A percentile compares a stretch with the other conserved stretches of the same genome.
Evolutionary conservation across 495 filamentous ascomycete genomes (phyloP).

Genomic region (Trichocladium antarcticum): DNA sequence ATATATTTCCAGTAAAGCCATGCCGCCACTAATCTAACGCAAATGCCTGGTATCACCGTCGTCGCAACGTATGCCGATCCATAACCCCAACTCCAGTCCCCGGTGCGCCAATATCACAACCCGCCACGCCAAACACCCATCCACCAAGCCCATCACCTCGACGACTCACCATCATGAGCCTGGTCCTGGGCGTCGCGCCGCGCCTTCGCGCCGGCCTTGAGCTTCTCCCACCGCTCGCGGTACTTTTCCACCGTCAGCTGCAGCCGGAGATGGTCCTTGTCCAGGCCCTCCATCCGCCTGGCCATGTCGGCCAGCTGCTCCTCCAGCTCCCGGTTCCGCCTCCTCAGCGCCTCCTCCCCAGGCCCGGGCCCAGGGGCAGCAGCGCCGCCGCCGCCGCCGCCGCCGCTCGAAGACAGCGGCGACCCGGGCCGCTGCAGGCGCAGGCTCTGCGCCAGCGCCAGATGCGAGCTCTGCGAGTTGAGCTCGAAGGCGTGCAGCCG

Average conservation of each 20-base stretch:
- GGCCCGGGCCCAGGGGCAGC: constrained; percentile 6
- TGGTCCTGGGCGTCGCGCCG: constrained; percentile 38
- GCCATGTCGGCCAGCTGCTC: constrained; percentile 39
- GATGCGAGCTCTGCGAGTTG: constrained; percentile 65
- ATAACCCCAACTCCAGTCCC: too few relatives aligned
- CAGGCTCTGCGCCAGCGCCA: constrained; percentile 71
- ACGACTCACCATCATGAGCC: constrained; percentile 4
- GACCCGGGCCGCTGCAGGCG: constrained; percentile 48
- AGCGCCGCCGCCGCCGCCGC: constrained; percentile 20
- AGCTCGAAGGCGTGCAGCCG: constrained; percentile 78
- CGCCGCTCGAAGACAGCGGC: constrained; percentile 25
- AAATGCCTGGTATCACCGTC: too few relatives aligned
- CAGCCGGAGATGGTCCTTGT: constrained; percentile 59
- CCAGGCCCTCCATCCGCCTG: constrained; percentile 47
- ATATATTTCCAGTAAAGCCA: too few relatives aligned
- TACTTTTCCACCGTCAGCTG: constrained; percentile 55
- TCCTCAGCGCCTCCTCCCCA: constrained; percentile 26
- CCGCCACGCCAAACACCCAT: background rate
- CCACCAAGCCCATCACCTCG: constrained; percentile 8
- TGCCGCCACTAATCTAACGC: too few relatives aligned
- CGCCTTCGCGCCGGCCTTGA: constrained; percentile 73
- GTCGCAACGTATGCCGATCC: too few relatives aligned
- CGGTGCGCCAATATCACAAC: background rate
- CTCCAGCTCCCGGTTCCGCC: constrained; percentile 47
- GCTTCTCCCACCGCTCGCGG: constrained; percentile 67